Conservation (phyloP, 345 rosid genomes). For the Hibiscus mutabilis region DNA sequence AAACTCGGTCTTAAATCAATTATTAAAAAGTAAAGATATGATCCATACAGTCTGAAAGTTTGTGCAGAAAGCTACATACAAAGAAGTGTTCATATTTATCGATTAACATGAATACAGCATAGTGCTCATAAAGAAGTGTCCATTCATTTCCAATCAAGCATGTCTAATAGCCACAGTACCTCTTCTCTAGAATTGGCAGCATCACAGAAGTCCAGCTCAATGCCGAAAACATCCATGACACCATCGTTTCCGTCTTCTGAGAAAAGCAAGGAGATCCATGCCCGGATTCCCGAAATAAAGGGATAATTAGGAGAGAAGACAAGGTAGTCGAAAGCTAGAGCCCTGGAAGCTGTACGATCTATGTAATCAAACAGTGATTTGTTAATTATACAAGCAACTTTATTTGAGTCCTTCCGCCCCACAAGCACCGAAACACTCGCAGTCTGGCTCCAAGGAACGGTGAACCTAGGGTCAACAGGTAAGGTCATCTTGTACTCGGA, state of each 20-base stretch:
- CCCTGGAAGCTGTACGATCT: slow-evolving; percentile 49
- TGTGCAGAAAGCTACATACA: neutral
- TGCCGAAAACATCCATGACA: slow-evolving; percentile 35
- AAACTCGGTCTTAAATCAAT: neutral
- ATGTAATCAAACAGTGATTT: slow-evolving; percentile 63
- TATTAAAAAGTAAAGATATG: too few species aligned
- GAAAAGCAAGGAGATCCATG: slow-evolving; percentile 83
- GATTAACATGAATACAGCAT: neutral
- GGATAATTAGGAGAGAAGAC: slow-evolving; percentile 77
- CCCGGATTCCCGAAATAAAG: slow-evolving; percentile 68
- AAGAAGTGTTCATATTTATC: slow-evolving; percentile 7
- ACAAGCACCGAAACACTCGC: slow-evolving; percentile 72
- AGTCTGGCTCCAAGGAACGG: slow-evolving; percentile 44
- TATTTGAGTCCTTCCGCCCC: slow-evolving; percentile 59
- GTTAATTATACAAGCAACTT: slow-evolving; percentile 64
- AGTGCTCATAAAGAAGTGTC: too few species aligned
- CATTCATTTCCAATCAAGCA: slow-evolving; percentile 92
- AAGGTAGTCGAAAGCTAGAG: slow-evolving; percentile 83
- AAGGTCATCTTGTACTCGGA: slow-evolving; percentile 71
- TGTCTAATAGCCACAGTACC: slow-evolving; percentile 85
- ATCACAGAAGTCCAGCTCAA: slow-evolving; percentile 81
- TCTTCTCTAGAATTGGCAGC: slow-evolving; percentile 73
- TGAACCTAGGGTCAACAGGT: slow-evolving; percentile 59
- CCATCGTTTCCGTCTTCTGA: slow-evolving; percentile 56
- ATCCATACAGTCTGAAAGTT: neutral